Evolutionary conservation across 2,329 filamentous ascomycete species (phyloP), one percentile per base, ranked within the genome.

Genomic region (Xylaria sp.): DNA sequence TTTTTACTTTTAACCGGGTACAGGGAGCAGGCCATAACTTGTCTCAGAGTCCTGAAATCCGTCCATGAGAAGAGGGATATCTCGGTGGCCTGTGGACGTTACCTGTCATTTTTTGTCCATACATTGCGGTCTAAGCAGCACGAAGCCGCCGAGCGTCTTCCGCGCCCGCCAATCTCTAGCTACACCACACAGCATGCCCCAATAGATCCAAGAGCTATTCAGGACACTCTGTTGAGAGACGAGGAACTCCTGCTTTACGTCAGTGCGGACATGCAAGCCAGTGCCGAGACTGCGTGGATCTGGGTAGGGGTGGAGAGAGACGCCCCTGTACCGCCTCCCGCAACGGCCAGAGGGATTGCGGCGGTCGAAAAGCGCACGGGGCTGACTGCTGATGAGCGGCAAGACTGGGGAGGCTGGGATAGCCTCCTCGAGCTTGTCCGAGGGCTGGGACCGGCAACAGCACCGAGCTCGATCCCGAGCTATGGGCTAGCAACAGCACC

Each of bases 241-340:
- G 94, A 98, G 76, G 95, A 97, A 77, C 86, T 98, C 72, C 81
- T 98, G 31, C 92, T 90, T 0, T 97, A 97, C 73, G 89, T 92
- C 0, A 95, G 92, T 33, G 92, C 90, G 0, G 96, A 98, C 79
- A 84, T 96, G 74, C 95, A 98, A 79, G 92, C 90, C 1, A 89
- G 86, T n/a, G 84, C 86, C 0, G 90, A 94, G 59, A 88, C 88
- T 39, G 90, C 90, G 13, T 98, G 95, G 95, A 87, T 94, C 3
- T 97, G 94, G 95, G 81, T 86, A 73, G 84, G 86, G 33, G 84
- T 85, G 39, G 89, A 91, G 72, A 78, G 79, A 47, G 84, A 85
- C 54, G 63, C 70, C 6, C 65, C 71, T 4, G 67, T 76, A 10
- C 69, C 71, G 39, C 74, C 72, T 47, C 67, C 74, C 44, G 64